Conservation (phyloP, 371 early-diverging fungal genomes). For the Mortierella sp. region DNA sequence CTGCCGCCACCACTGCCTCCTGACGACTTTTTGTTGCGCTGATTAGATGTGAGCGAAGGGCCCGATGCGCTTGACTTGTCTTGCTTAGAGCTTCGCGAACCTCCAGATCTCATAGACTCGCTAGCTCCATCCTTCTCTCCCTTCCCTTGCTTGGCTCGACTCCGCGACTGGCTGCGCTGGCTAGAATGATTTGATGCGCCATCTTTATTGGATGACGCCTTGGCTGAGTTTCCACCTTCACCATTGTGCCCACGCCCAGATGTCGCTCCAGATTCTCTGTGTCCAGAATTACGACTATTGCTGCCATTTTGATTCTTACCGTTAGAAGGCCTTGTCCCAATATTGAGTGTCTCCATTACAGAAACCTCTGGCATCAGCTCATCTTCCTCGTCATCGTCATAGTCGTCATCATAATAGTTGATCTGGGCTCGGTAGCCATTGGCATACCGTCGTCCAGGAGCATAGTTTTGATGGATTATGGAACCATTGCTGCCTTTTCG, state of each 20-base stretch:
- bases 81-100: conserved; percentile 25
- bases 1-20: conserved; percentile 22
- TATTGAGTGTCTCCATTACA: conserved; percentile 54
- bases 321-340: conserved; percentile 33
- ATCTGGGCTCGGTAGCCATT: conserved; percentile 39
- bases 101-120: conserved; percentile 6
- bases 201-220: conserved; percentile 13
- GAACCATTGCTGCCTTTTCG: conserved; percentile 37
- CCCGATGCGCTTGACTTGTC: conserved; percentile 19
- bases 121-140: conserved; percentile 22
- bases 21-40: conserved; percentile 30
- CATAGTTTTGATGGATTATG: conserved; percentile 17
- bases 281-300: conserved; percentile 6
- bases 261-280: conserved; percentile 11
- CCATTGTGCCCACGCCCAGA: conserved; percentile 5
- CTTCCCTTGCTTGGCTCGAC: conserved; percentile 20
- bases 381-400: conserved; percentile 49
- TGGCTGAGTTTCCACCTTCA: conserved; percentile 12
- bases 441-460: conserved; percentile 46
- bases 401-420: conserved; percentile 41
- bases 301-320: conserved; percentile 23
- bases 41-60: conserved; percentile 6
- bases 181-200: conserved; percentile 2
- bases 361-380: conserved; percentile 21
- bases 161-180: conserved; percentile 24